These are phyloP conservation scores for Cornus florida DNA, from an alignment of 148 eudicot genomes.

Conservation along the genomic window DNA sequence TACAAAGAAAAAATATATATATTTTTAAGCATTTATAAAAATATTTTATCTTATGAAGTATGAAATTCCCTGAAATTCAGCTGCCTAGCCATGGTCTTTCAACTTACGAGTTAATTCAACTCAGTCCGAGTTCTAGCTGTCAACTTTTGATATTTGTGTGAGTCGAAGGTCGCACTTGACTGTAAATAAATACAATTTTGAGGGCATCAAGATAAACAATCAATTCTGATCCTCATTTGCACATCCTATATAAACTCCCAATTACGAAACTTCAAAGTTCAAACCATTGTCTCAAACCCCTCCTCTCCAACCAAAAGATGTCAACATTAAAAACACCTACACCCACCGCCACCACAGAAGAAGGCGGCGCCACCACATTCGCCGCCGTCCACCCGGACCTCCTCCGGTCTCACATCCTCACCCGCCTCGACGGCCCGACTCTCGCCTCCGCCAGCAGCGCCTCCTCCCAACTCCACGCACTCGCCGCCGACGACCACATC, in stretches of 20 bases:
- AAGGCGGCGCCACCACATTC: conserved; percentile 33
- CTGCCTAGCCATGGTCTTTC: no score
- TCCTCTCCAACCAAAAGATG: not conserved
- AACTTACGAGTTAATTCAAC: no score
- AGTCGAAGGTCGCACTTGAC: no score
- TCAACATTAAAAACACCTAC: not conserved
- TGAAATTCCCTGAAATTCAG: no score
- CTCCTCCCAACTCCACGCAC: conserved; percentile 55
- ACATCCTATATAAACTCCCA: not conserved
- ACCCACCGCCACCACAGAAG: conserved; percentile 13
- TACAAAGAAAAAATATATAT: no score
- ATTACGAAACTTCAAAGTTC: not conserved
- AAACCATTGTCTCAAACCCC: not conserved
- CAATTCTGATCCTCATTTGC: not conserved
- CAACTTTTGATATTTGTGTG: no score
- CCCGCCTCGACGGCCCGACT: conserved; percentile 67
- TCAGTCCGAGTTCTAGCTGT: no score
- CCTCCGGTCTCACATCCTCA: conserved; percentile 57
- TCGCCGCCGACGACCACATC: conserved; percentile 42
- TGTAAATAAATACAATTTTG: not conserved
- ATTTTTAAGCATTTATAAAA: no score
- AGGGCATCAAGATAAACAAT: not conserved
- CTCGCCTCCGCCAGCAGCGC: conserved; percentile 57
- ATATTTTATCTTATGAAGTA: no score
- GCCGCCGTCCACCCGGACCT: conserved; percentile 57